Base-by-base conservation (phyloP, 2,329 filamentous ascomycete species). In the Botryotinia calthae region DNA sequence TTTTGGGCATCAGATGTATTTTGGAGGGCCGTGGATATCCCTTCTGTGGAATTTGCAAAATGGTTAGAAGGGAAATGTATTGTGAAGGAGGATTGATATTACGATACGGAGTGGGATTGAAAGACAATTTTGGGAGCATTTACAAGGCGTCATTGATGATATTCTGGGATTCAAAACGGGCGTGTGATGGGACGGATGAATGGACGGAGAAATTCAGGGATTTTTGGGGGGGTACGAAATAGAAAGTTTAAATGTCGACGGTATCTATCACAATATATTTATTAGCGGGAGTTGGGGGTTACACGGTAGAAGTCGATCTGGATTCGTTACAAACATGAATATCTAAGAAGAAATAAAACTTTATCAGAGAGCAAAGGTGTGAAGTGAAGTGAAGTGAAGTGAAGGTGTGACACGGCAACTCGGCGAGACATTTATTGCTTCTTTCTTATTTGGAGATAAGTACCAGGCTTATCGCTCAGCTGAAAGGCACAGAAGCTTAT, bases 1-100 rank as follows among this genome's bases (percentile, higher is more conserved):
- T 74, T 80, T n/a, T 90, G 87, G 84, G 82, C 84, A 4, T 86
- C 86, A 0, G 88, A 90, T 79, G 72, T 90, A 7, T 90, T 89
- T 77, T 89, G 87, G 86, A 83, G 88, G 37, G 80, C 81, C 1
- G 83, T 90, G 10, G 89, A 90, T 79, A 80, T 82, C 5, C 85
- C 84, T 1, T 83, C 84, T 77, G 82, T 87, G 9, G 83, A 82
- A 67, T 84, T 88, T 76, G 84, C 86, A 2, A 82, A 83, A 58
- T 86, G 85, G 82, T 73, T 87, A 46, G 86, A 80, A 63, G 72
- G 59, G 8, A 79, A 78, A 64, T 80, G 78, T 46, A 73, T 79
- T 28, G 73, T 75, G 18, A 76, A 76, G 37, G 78, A 77, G 54
- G 65, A 72, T 46, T 72, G 58, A 71, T 6, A 28, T n/a, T 12